Percentiles rank a stretch among this genome's conserved stretches.
Evolutionary conservation across 306 rosid genomes (phyloP).

Genomic region (Herpetospermum pedunculosum): DNA sequence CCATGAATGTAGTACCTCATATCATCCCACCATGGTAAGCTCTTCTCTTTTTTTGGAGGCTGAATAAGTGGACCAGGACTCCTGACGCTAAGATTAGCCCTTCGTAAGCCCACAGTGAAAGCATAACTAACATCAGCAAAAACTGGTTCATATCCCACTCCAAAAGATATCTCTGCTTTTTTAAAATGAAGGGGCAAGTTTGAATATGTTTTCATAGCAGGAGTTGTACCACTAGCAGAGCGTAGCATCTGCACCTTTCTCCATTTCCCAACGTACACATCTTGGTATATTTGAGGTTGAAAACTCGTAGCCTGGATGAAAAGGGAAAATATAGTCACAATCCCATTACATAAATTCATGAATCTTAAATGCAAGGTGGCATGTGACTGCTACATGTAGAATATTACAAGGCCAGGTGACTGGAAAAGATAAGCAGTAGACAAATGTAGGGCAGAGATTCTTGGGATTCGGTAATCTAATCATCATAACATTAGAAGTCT

Average conservation of each 20-base stretch:
- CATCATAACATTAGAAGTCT: neutral
- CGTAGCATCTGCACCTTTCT: slow-evolving; percentile 91
- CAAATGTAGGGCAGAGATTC: neutral
- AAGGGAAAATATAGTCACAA: slow-evolving; percentile 21
- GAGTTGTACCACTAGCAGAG: slow-evolving; percentile 96
- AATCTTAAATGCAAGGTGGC: neutral
- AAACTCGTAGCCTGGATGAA: slow-evolving; percentile 81
- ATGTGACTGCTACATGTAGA: neutral
- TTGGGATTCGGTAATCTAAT: neutral
- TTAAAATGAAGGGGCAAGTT: slow-evolving; percentile 72
- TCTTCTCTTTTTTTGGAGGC: slow-evolving; percentile 79
- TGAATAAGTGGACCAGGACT: slow-evolving; percentile 34
- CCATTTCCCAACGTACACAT: slow-evolving; percentile 86
- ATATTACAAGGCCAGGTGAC: neutral
- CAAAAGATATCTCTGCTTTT: slow-evolving; percentile 73
- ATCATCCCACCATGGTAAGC: slow-evolving; percentile 99
- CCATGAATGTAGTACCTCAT: slow-evolving; percentile 94
- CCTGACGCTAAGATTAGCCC: slow-evolving; percentile 82
- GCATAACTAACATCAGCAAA: slow-evolving; percentile 95
- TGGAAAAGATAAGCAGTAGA: neutral
- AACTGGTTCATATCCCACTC: slow-evolving; percentile 91
- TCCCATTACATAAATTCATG: slow-evolving; percentile 12
- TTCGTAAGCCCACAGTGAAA: slow-evolving; percentile 86
- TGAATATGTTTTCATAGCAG: slow-evolving; percentile 80
- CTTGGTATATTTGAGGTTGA: slow-evolving; percentile 90